These are phyloP conservation scores for Nitzschia palea DNA, from an alignment of 108 stramenopile genomes.

Conservation along the genomic window DNA sequence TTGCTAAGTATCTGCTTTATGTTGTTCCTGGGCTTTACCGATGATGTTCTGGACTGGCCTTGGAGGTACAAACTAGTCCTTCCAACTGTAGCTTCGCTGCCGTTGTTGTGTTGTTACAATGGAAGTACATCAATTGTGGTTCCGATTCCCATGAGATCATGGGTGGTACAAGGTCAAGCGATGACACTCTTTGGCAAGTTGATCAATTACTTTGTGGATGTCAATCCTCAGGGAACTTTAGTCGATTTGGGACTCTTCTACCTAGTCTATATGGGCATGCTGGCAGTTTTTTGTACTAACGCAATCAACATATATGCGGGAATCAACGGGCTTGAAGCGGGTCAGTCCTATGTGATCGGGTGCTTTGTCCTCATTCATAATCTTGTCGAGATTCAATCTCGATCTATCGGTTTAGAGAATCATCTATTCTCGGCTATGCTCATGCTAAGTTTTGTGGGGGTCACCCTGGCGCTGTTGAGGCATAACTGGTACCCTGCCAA, in stretches of 20 bases:
- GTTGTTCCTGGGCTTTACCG: constrained; percentile 95
- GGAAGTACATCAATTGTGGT: constrained; percentile 93
- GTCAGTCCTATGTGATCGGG: constrained; percentile 92
- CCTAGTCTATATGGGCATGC: constrained; percentile 93
- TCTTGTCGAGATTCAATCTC: constrained; percentile 59
- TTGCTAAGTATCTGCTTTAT: constrained; percentile 95
- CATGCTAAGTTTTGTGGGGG: constrained; percentile 80
- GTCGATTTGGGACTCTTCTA: constrained; percentile 88
- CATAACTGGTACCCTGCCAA: constrained; percentile 96
- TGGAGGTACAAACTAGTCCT: constrained; percentile 97
- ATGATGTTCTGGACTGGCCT: constrained; percentile 97
- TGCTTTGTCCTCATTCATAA: constrained; percentile 83
- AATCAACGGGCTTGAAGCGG: constrained; percentile 97
- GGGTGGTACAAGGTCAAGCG: constrained; percentile 53
- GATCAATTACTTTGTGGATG: constrained; percentile 55
- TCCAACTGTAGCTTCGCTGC: constrained; percentile 93
- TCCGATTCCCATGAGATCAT: constrained; percentile 72
- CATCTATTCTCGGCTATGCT: constrained; percentile 89
- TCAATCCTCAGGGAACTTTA: constrained; percentile 68
- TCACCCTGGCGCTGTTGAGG: constrained; percentile 80
- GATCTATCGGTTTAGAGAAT: constrained; percentile 54
- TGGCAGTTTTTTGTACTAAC: constrained; percentile 99
- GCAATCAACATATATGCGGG: constrained; percentile 99
- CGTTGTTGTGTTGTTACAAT: constrained; percentile 90
- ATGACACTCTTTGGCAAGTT: constrained; percentile 62